phyloP scores from a whole-genome alignment of 2,329 filamentous ascomycete species.

The Diaporthe caulivora region DNA sequence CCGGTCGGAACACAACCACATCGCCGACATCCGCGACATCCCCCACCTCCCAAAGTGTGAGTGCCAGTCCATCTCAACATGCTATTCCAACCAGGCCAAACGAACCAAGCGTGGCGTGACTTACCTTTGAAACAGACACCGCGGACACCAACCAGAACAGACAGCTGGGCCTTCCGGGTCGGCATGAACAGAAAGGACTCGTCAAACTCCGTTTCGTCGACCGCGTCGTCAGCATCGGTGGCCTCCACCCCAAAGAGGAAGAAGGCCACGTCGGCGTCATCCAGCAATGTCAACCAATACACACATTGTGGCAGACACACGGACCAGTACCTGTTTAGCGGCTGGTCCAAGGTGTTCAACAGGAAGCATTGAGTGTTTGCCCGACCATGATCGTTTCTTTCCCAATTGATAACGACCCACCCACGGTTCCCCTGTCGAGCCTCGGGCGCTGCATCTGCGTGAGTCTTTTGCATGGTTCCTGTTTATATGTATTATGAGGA shows the following conservation, averaged over 20 bases:
- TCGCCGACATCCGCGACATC: constrained; percentile 41
- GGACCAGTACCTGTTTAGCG: constrained; percentile 65
- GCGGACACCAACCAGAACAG: constrained; percentile 3
- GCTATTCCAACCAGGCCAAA: no score
- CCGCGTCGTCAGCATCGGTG: constrained; percentile 22
- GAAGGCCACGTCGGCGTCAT: constrained; percentile 37
- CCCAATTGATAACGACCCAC: neutral
- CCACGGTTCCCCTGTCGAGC: neutral
- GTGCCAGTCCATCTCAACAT: neutral
- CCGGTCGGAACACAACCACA: constrained; percentile 8
- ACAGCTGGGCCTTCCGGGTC: neutral
- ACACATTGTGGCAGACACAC: constrained; percentile 68
- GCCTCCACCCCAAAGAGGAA: constrained; percentile 21
- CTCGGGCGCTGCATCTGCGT: neutral
- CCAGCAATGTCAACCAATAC: constrained; percentile 57
- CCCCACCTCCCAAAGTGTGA: constrained; percentile 37
- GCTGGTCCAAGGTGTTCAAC: constrained; percentile 55
- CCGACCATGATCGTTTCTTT: neutral
- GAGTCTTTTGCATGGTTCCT: neutral
- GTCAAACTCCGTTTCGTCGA: constrained; percentile 27
- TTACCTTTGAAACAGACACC: constrained; percentile 27
- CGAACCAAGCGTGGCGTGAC: neutral
- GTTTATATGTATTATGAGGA: neutral
- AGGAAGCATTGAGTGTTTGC: constrained; percentile 44
- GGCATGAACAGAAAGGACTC: constrained; percentile 29